A percentile compares a stretch with the other conserved stretches of the same genome.
phyloP scores from a whole-genome alignment of 140 eudicot genomes.

The Flaveria floridana region DNA sequence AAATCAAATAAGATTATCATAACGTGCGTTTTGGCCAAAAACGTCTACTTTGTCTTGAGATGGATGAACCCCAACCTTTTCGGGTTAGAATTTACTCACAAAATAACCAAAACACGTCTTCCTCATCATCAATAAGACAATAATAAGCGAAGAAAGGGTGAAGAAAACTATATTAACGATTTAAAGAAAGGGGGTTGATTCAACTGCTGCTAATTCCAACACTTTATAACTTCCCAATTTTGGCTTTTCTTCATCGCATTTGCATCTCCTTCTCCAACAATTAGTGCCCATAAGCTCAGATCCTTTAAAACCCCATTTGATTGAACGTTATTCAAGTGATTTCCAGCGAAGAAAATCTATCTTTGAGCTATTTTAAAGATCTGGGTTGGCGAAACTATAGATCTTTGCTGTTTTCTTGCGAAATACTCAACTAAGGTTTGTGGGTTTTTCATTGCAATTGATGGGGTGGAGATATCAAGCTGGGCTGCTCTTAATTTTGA shows the following conservation, averaged over 20 bases:
- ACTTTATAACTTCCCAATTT: not conserved
- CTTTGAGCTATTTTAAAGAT: slow-evolving; percentile 30
- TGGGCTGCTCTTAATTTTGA: slow-evolving; percentile 71
- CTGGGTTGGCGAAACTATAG: slow-evolving; percentile 31
- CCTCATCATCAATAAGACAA: not conserved
- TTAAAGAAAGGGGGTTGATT: slow-evolving; percentile 2
- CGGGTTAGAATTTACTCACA: slow-evolving; percentile 1
- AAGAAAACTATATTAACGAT: slow-evolving; percentile 22
- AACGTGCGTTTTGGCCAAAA: no score
- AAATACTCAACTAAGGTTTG: slow-evolving; percentile 18
- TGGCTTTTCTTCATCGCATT: not conserved
- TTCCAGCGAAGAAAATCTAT: slow-evolving; percentile 17
- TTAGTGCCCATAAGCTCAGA: slow-evolving; percentile 34
- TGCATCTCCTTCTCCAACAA: slow-evolving; percentile 16
- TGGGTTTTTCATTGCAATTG: slow-evolving; percentile 32
- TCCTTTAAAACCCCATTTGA: slow-evolving; percentile 25
- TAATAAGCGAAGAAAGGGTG: slow-evolving; percentile 22
- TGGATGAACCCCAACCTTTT: slow-evolving; percentile 27
- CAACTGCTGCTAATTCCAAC: slow-evolving; percentile 12
- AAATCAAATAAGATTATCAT: no score
- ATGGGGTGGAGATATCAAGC: slow-evolving; percentile 93
- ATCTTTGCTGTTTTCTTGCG: slow-evolving; percentile 35
- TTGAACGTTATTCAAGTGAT: slow-evolving; percentile 19
- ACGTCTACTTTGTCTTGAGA: slow-evolving; percentile 12
- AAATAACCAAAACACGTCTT: slow-evolving; percentile 18